These are phyloP conservation scores for Moniliophthora roreri DNA, from an alignment of 1,284 basidiomycete genomes.

Conservation along the genomic window DNA sequence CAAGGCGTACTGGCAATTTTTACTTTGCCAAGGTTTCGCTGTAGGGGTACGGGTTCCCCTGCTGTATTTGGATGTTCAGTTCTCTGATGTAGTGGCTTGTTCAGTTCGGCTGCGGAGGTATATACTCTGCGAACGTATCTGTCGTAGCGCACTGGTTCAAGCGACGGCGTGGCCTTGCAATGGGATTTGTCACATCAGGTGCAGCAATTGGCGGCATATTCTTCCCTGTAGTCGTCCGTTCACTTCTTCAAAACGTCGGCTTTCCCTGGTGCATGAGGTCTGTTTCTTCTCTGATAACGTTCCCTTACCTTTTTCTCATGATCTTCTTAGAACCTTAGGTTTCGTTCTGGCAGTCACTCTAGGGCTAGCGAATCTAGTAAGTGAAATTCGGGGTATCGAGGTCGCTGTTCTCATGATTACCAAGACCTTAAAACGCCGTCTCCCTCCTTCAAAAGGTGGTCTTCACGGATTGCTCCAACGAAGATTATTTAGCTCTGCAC, in stretches of 20 bases:
- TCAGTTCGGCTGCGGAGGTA: slow-evolving; percentile 9
- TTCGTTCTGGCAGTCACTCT: slow-evolving; percentile 7
- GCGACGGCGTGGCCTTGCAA: slow-evolving; percentile 14
- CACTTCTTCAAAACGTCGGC: slow-evolving; percentile 10
- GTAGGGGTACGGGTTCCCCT: slow-evolving; percentile 4
- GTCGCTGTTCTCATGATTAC: no score
- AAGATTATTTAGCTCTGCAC: neutral
- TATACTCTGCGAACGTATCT: slow-evolving; percentile 1
- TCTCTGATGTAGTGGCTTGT: neutral
- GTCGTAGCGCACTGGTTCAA: slow-evolving; percentile 18
- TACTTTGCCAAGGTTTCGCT: slow-evolving; percentile 21
- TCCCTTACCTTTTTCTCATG: neutral
- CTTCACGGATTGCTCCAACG: slow-evolving; percentile 1
- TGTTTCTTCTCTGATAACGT: neutral
- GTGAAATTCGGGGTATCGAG: neutral
- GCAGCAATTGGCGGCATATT: slow-evolving; percentile 14
- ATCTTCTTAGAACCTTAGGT: slow-evolving; percentile 12
- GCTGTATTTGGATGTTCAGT: no score
- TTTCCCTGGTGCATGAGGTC: slow-evolving; percentile 7
- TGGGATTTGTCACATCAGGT: slow-evolving; percentile 14
- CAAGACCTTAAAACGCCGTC: slow-evolving; percentile 5
- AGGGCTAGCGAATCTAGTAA: slow-evolving; percentile 5
- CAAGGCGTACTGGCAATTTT: slow-evolving; percentile 14
- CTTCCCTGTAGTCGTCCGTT: slow-evolving; percentile 13
- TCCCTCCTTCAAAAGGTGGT: slow-evolving; percentile 4